A percentile compares a stretch with the other conserved stretches of the same genome.
phyloP scores from a whole-genome alignment of 768 basidiomycete genomes.

The Russula sp. region DNA sequence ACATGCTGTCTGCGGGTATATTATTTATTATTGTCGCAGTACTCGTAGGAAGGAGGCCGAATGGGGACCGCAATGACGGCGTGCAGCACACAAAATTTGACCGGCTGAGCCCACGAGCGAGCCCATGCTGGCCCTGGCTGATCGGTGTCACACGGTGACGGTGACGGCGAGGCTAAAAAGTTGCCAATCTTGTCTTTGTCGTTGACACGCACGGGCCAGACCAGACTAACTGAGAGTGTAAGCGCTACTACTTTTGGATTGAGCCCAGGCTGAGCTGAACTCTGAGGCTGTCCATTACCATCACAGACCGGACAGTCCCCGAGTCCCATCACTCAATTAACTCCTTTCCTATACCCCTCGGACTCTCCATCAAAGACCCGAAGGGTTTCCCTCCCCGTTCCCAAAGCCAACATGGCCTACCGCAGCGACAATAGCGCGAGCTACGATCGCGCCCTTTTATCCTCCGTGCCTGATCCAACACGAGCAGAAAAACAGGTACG shows the following conservation, averaged over 20 bases:
- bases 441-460: slow-evolving; percentile 29
- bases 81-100: neutral
- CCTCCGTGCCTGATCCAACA: slow-evolving; percentile 27
- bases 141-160: neutral
- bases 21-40: neutral
- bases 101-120: neutral
- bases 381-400: neutral
- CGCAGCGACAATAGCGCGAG: neutral
- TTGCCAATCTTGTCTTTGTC: neutral
- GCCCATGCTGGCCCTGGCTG: too few species aligned
- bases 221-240: too few species aligned
- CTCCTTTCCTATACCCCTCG: neutral
- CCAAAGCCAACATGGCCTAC: slow-evolving; percentile 12
- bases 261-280: neutral
- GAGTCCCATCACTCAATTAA: neutral
- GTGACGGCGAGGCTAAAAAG: neutral
- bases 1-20: neutral
- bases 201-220: too few species aligned
- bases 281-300: neutral
- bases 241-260: too few species aligned
- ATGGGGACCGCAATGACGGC: neutral
- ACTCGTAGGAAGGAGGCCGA: neutral
- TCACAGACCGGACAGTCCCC: neutral
- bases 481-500: slow-evolving; percentile 29
- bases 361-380: neutral